Conservation (phyloP, 148 eudicot genomes). For the Cornus kousa region DNA sequence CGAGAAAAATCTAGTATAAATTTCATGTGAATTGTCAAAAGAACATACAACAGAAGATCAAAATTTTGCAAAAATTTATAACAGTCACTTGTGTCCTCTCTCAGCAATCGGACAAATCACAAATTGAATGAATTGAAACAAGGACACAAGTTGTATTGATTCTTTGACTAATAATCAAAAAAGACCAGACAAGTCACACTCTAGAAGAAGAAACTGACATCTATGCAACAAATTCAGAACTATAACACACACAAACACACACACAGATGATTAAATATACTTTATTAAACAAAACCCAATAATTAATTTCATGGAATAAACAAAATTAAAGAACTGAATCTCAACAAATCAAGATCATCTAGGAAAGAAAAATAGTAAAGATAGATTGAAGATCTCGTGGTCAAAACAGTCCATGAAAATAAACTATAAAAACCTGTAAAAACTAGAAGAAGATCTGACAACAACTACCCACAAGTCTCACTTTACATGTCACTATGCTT, state of each 20-base stretch:
- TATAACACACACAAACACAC: neutral
- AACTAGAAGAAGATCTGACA: conserved; percentile 13
- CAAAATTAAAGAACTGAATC: neutral
- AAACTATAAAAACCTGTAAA: neutral
- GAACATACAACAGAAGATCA: neutral
- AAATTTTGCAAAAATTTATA: conserved; percentile 7
- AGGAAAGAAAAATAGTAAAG: neutral
- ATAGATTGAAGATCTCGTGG: conserved; percentile 14
- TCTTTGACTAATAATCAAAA: neutral
- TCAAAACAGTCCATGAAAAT: neutral
- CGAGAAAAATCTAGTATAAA: neutral
- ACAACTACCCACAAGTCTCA: conserved; percentile 10
- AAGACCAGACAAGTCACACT: neutral
- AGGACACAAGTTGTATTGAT: neutral
- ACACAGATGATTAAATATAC: neutral
- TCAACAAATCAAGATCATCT: neutral
- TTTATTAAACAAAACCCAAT: neutral
- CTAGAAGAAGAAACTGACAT: neutral
- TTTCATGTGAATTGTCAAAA: neutral
- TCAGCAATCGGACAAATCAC: neutral
- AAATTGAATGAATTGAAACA: neutral
- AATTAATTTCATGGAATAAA: neutral
- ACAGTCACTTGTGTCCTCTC: neutral
- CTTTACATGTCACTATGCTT: conserved; percentile 7
- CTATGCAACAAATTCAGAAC: neutral